Evolutionary conservation across 495 filamentous ascomycete species (phyloP).

Genomic region (Ramalina intermedia): DNA sequence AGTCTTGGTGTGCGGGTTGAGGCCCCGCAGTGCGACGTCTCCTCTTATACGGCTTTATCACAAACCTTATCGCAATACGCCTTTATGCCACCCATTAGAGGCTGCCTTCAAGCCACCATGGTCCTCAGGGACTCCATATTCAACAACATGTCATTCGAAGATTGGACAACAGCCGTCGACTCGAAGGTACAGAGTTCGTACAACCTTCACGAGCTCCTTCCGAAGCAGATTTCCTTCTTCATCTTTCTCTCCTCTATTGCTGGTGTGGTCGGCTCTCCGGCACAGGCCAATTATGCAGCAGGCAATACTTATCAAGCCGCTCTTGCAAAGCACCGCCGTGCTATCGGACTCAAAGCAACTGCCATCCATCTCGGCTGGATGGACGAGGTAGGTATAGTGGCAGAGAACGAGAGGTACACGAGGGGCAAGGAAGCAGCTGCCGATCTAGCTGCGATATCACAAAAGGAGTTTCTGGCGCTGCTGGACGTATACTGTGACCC

Average conservation of each 20-base stretch:
- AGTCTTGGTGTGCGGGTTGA: background rate
- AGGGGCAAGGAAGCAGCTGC: too few species aligned
- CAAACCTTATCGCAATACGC: conserved; percentile 1
- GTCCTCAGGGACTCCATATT: conserved; percentile 16
- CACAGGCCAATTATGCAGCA: conserved; percentile 44
- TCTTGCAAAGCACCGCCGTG: conserved; percentile 1
- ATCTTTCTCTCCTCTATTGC: conserved; percentile 40
- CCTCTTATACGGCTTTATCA: background rate
- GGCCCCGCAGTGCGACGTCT: background rate
- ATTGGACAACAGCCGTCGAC: conserved; percentile 5
- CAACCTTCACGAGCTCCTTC: conserved; percentile 16
- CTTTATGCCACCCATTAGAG: conserved; percentile 21
- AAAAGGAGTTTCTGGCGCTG: too few species aligned
- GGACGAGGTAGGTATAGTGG: conserved; percentile 15
- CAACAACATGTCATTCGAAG: conserved; percentile 5
- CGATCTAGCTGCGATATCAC: too few species aligned
- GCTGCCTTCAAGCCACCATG: conserved; percentile 27
- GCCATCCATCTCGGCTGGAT: conserved; percentile 18
- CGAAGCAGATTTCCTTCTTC: conserved; percentile 24
- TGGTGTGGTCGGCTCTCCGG: conserved; percentile 36
- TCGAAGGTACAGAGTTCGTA: conserved; percentile 18
- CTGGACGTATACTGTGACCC: too few species aligned
- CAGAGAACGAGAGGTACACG: too few species aligned
- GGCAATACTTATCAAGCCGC: conserved; percentile 22
- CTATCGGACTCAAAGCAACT: conserved; percentile 11